A percentile compares a stretch with the other conserved stretches of the same genome.
Evolutionary conservation across 2,329 filamentous ascomycete genomes (phyloP).

Genomic region (Volutella citrinella): DNA sequence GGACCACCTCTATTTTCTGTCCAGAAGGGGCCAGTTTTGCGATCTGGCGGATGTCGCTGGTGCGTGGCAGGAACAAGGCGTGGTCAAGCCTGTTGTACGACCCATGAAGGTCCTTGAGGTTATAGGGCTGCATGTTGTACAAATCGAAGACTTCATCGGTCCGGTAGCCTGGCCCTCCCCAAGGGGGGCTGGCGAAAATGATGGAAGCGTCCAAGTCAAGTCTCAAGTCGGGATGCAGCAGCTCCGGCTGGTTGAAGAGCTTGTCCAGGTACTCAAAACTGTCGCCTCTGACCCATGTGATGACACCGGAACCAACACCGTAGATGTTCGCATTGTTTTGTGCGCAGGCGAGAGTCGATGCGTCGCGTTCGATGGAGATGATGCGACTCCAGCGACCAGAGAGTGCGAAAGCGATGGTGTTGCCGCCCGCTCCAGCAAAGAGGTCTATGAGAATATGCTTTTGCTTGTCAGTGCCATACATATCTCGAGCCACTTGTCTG

Average conservation of each 20-base stretch:
- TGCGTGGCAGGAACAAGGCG: constrained; percentile 82
- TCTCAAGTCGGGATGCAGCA: constrained; percentile 37
- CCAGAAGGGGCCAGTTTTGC: constrained; percentile 52
- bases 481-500: constrained; percentile 73
- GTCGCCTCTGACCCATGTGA: constrained; percentile 85
- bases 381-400: constrained; percentile 77
- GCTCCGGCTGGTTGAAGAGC: constrained; percentile 33
- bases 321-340: constrained; percentile 90
- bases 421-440: constrained; percentile 90
- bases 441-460: constrained; percentile 76
- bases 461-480: constrained; percentile 52
- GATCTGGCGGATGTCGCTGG: constrained; percentile 77
- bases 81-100: constrained; percentile 59
- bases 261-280: constrained; percentile 72
- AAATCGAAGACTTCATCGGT: constrained; percentile 75
- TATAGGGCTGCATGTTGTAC: constrained; percentile 85
- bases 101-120: constrained; percentile 57
- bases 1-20: constrained; percentile 68
- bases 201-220: constrained; percentile 41
- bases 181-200: constrained; percentile 58
- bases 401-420: constrained; percentile 89
- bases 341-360: constrained; percentile 78
- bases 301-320: constrained; percentile 66
- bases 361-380: constrained; percentile 85
- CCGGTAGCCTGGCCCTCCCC: constrained; percentile 57